Evolutionary conservation across 106 monocot genomes (phyloP), one percentile per base, ranked within the genome.

Genomic region (Dendrobium nobile): DNA sequence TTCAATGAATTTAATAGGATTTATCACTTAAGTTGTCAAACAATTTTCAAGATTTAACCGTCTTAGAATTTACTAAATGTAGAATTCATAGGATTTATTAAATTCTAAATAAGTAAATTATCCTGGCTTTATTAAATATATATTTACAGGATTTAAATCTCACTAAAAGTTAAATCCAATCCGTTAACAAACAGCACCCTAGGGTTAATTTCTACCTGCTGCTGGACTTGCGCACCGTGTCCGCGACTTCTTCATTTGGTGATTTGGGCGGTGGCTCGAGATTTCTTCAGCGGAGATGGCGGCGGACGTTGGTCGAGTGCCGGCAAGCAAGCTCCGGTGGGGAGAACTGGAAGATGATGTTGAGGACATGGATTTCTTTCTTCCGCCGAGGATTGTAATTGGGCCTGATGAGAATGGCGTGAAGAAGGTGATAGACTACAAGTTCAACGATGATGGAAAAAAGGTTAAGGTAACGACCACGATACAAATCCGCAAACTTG

Each of bases 361-460:
- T 0, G 91, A 85, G 26, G 90, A 87, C 73, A 77, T 89, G 19
- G 91, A 88, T 77, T 89, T 89, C 75, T 82, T 89, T 59, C 91
- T 98, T 7, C 97, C 97, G 26, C 97, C 97, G 56, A 88, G 80
- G 6, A 82, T 90, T 20, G 94, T 94, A 27, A 64, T 79, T 24
- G 97, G 94, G 1, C 97, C 94, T 7, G 91, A 98, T 79, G 91
- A 86, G 87, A 91, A 91, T 80, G 94, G 97, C 15, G 33, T 94
- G 75, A 92, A 89, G 90, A 89, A 78, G 78, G 41, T 70, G 64
- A 87, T 89, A 67, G 97, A 94, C 83, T 94, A 94, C 77, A 86
- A 85, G 75, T 88, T 94, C 82, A 88, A 92, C 80, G 97, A 90
- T 17, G 85, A 91, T 1, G 91, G 90, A 17, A 90, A 93, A 78